These are phyloP conservation scores for Plasmodium yoelii DNA, from an alignment of 169 alveolate genomes.

Conservation along the genomic window DNA sequence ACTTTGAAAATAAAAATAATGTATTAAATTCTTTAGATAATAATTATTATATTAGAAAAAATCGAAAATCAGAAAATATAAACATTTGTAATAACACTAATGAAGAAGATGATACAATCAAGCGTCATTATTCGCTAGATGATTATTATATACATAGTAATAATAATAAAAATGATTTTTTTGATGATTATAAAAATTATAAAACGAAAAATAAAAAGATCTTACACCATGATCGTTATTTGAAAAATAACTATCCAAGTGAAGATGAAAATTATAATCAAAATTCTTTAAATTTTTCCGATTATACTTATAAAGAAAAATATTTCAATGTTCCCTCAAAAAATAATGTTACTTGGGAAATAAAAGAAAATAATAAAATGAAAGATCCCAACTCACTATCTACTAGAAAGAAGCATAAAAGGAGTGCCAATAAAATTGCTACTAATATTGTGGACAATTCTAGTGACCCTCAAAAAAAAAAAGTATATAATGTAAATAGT, in stretches of 20 bases:
- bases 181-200: conserved; percentile 12
- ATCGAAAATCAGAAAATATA: neutral
- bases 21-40: conserved; percentile 11
- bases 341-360: conserved; percentile 13
- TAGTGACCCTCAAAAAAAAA: too few relatives aligned
- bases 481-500: neutral
- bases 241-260: neutral
- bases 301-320: neutral
- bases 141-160: neutral
- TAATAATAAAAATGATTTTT: conserved; percentile 6
- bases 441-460: too few relatives aligned
- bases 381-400: too few relatives aligned
- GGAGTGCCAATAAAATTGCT: too few relatives aligned
- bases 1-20: neutral
- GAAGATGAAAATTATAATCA: too few relatives aligned
- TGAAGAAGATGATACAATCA: conserved; percentile 17
- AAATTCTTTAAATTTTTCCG: neutral
- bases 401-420: too few relatives aligned
- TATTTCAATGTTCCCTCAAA: neutral
- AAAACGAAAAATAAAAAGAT: conserved; percentile 3
- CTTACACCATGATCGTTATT: conserved; percentile 2
- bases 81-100: neutral
- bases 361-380: conserved; percentile 31
- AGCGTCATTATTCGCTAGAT: conserved; percentile 10
- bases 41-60: conserved; percentile 14